Evolutionary conservation across 2,329 filamentous ascomycete genomes (phyloP).

Genomic region (Leptographium lundbergii): DNA sequence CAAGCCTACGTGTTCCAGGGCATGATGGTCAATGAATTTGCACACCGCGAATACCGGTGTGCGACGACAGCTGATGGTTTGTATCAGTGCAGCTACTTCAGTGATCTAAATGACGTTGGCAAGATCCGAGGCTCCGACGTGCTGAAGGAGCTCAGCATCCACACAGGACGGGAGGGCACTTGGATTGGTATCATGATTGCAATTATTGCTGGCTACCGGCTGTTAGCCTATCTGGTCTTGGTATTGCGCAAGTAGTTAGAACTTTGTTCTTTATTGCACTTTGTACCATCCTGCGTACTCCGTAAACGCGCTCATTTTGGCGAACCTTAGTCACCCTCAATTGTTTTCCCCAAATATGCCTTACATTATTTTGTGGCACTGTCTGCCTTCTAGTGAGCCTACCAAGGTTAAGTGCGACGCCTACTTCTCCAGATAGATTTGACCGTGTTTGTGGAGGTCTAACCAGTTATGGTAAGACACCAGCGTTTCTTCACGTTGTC

Average conservation of each 20-base stretch:
- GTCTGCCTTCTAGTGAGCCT: no score
- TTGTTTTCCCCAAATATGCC: no score
- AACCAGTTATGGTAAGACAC: no score
- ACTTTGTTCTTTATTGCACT: no score
- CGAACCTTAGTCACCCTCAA: no score
- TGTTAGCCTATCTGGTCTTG: constrained; percentile 6
- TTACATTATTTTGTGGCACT: no score
- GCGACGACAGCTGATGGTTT: constrained; percentile 6
- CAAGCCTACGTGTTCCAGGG: constrained; percentile 78
- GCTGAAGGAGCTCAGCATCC: constrained; percentile 56
- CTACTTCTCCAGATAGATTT: no score
- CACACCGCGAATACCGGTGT: constrained; percentile 50
- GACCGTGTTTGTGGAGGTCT: no score
- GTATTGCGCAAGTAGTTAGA: background rate
- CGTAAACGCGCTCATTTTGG: no score
- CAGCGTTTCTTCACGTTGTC: no score
- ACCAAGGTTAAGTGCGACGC: no score
- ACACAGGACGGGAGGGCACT: constrained; percentile 46
- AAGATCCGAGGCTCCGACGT: constrained; percentile 60
- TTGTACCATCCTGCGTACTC: no score
- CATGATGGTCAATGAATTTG: constrained; percentile 89
- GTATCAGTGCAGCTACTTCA: constrained; percentile 62
- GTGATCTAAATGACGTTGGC: constrained; percentile 48
- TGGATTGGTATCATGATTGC: constrained; percentile 68
- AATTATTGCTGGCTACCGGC: constrained; percentile 61